Percentiles rank a stretch among this genome's conserved stretches.
These are phyloP conservation scores for Vigna unguiculata DNA, from an alignment of 306 rosid genomes.

Conservation along the genomic window DNA sequence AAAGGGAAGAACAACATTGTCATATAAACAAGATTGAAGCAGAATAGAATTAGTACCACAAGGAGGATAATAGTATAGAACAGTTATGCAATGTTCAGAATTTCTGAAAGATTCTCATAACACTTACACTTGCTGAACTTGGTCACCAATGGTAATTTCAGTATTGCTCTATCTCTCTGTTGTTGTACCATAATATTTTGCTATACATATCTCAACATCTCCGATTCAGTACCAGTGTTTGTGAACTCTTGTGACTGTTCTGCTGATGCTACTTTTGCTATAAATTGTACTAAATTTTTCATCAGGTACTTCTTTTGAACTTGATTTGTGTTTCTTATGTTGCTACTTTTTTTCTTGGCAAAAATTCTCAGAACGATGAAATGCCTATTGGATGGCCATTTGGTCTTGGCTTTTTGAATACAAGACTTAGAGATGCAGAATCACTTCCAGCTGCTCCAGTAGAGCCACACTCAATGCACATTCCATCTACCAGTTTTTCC, in stretches of 20 bases:
- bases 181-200: neutral
- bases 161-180: conserved; percentile 1
- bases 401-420: conserved; percentile 68
- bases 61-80: neutral
- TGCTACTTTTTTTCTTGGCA: neutral
- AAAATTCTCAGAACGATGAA: conserved; percentile 59
- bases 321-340: neutral
- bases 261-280: neutral
- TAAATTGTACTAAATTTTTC: conserved; percentile 10
- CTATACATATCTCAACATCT: neutral
- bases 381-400: conserved; percentile 84
- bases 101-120: neutral
- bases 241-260: neutral
- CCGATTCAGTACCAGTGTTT: conserved; percentile 9
- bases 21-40: conserved; percentile 14
- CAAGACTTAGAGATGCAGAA: conserved; percentile 61
- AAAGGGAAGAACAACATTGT: conserved; percentile 11
- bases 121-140: neutral
- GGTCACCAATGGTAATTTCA: neutral
- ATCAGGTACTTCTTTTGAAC: neutral
- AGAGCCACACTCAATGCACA: conserved; percentile 46
- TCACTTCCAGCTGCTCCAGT: conserved; percentile 49
- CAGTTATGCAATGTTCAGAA: neutral
- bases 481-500: conserved; percentile 73
- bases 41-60: neutral